These are phyloP conservation scores for Pseudogymnoascus sp. DNA, from an alignment of 2,329 filamentous ascomycete genomes.

Conservation along the genomic window DNA sequence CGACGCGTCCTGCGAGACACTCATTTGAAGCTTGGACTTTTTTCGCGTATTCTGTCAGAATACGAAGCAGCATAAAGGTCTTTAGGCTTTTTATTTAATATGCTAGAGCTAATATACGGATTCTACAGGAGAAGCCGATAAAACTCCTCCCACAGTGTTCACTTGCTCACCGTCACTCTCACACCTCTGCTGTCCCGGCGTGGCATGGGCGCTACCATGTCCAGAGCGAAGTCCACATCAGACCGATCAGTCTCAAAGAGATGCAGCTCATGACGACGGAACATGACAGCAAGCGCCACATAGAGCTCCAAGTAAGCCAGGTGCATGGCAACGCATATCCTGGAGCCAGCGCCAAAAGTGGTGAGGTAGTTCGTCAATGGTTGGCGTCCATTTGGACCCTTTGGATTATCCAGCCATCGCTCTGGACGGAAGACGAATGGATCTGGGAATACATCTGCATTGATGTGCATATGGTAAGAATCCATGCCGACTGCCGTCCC, in stretches of 20 bases:
- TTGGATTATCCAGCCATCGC: conserved; percentile 23
- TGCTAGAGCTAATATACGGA: not conserved
- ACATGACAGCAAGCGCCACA: not conserved
- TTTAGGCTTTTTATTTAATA: too few species aligned
- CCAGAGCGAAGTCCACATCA: not conserved
- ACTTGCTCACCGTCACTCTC: not conserved
- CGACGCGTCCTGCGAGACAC: not conserved
- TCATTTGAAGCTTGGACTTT: too few species aligned
- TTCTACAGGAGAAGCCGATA: not conserved
- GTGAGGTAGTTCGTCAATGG: conserved; percentile 17
- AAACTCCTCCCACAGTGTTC: not conserved
- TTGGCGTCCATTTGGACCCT: not conserved
- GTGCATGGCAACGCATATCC: conserved; percentile 28
- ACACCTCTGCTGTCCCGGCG: not conserved
- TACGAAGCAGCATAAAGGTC: too few species aligned
- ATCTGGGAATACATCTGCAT: conserved; percentile 23
- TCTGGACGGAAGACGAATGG: conserved; percentile 26
- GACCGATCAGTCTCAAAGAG: not conserved
- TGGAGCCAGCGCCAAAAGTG: conserved; percentile 30
- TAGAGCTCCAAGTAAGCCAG: conserved; percentile 17
- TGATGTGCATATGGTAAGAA: conserved; percentile 25
- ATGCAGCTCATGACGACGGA: not conserved
- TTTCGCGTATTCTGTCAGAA: too few species aligned
- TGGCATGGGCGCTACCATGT: not conserved
- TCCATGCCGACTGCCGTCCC: conserved; percentile 17